Evolutionary conservation across 176 grass and related monocot genomes (phyloP).

Genomic region (Chrysopogon serrulatus): DNA sequence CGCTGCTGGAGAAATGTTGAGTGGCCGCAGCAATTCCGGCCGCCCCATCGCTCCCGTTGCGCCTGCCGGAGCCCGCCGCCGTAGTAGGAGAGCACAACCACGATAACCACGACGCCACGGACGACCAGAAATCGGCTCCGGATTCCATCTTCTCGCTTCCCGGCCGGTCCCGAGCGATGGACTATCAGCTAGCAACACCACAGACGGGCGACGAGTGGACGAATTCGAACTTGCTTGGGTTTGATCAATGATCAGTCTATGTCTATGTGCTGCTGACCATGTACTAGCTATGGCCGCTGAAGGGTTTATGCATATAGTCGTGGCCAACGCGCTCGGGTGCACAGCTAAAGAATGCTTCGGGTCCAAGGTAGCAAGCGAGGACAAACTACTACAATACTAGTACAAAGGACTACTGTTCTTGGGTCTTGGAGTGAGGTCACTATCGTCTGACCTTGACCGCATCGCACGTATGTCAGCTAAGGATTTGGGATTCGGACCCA

Average conservation of each 20-base stretch:
- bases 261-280: neutral
- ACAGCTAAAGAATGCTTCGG: neutral
- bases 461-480: too few relatives aligned
- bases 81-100: neutral
- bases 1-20: slow-evolving; percentile 21
- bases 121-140: neutral
- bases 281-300: neutral
- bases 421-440: neutral
- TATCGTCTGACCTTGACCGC: neutral
- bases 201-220: neutral
- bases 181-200: neutral
- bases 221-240: too few relatives aligned
- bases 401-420: neutral
- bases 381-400: neutral
- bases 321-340: neutral
- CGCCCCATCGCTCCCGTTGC: neutral
- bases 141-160: neutral
- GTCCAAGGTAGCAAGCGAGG: neutral
- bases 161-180: neutral
- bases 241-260: neutral
- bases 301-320: neutral
- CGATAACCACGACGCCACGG: slow-evolving; percentile 3
- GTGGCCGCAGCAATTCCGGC: neutral
- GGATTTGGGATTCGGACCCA: too few relatives aligned
- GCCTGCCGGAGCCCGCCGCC: neutral